A percentile compares a stretch with the other conserved stretches of the same genome.
Evolutionary conservation across 768 basidiomycete species (phyloP).

Genomic region (Trametes punicea): DNA sequence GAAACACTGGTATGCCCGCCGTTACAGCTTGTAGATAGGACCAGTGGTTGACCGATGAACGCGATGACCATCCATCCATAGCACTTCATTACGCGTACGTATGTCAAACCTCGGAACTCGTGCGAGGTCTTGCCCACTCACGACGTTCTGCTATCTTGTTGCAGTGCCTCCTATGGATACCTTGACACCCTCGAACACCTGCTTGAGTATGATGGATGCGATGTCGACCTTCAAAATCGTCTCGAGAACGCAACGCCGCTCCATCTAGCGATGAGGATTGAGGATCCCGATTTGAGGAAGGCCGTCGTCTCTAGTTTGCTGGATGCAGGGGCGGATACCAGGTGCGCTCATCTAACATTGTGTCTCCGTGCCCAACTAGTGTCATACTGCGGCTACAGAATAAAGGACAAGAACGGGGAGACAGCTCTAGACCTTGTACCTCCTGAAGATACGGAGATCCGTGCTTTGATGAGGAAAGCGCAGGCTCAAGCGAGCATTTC

Average conservation of each 20-base stretch:
- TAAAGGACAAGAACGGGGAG: conserved; percentile 68
- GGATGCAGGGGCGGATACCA: conserved; percentile 76
- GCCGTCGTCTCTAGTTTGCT: conserved; percentile 61
- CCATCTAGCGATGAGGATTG: conserved; percentile 64
- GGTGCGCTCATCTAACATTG: conserved; percentile 32
- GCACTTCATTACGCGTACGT: conserved; percentile 74
- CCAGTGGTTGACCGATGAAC: neutral
- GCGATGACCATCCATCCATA: conserved; percentile 24
- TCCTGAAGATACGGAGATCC: conserved; percentile 48
- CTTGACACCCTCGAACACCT: conserved; percentile 67
- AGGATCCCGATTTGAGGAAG: conserved; percentile 50
- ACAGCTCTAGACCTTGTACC: conserved; percentile 55
- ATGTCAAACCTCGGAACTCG: neutral
- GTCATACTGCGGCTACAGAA: conserved; percentile 37
- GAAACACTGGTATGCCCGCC: conserved; percentile 67
- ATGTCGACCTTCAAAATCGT: conserved; percentile 75
- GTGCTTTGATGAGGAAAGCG: conserved; percentile 48
- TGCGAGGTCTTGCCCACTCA: neutral
- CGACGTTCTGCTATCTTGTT: neutral
- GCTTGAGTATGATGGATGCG: conserved; percentile 70
- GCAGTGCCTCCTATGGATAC: conserved; percentile 54
- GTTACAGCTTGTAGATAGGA: neutral
- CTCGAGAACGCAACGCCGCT: conserved; percentile 72
- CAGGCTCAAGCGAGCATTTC: conserved; percentile 51
- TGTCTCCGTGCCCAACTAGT: neutral